phyloP scores from a whole-genome alignment of 1,139 yeast species.

The Scheffersomyces insectosa region DNA sequence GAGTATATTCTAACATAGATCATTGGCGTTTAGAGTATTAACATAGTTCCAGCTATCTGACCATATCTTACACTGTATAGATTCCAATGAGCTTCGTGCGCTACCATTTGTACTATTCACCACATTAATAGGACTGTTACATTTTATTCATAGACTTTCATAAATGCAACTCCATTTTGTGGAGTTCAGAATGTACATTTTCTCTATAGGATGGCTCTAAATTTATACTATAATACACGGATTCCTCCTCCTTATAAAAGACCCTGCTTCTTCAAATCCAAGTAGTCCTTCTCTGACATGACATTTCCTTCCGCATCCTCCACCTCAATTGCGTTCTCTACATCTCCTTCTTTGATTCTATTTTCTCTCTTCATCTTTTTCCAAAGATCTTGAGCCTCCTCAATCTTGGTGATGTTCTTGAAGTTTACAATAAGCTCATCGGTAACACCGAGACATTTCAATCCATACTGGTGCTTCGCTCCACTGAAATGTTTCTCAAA shows the following conservation, averaged over 20 bases:
- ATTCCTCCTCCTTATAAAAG: slow-evolving; percentile 35
- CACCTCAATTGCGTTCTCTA: slow-evolving; percentile 69
- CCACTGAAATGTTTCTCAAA: slow-evolving; percentile 77
- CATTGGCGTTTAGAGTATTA: too few species aligned
- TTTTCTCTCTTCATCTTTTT: slow-evolving; percentile 42
- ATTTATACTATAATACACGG: neutral
- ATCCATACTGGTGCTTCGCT: slow-evolving; percentile 69
- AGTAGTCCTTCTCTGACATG: slow-evolving; percentile 78
- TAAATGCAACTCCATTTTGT: too few species aligned
- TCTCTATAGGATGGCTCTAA: too few species aligned
- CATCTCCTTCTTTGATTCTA: slow-evolving; percentile 39
- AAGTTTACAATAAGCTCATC: slow-evolving; percentile 43
- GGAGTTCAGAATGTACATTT: too few species aligned
- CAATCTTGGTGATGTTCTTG: slow-evolving; percentile 64
- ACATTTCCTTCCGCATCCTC: slow-evolving; percentile 95
- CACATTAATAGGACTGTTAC: too few species aligned
- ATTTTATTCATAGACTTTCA: too few species aligned
- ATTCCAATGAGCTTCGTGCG: too few species aligned
- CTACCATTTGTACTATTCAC: too few species aligned
- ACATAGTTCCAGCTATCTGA: too few species aligned
- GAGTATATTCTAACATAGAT: too few species aligned
- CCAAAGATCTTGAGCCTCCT: slow-evolving; percentile 69
- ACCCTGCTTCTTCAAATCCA: slow-evolving; percentile 86
- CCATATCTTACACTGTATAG: too few species aligned
- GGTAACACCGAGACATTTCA: slow-evolving; percentile 73